Evolutionary conservation across 306 rosid genomes (phyloP).

Genomic region (Prinsepia uniflora): DNA sequence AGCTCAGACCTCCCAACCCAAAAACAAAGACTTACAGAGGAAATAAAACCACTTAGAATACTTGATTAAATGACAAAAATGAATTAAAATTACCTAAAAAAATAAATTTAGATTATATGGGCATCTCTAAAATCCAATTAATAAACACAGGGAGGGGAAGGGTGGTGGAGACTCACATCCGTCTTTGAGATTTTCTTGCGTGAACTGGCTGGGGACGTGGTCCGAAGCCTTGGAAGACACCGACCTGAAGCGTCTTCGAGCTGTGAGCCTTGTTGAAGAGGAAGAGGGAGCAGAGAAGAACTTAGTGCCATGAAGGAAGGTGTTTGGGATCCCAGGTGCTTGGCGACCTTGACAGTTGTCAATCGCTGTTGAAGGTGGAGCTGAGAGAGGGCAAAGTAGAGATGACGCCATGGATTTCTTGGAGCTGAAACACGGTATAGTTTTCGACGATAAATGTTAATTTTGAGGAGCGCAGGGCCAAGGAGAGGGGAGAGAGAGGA

Average conservation of each 20-base stretch:
- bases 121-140: neutral
- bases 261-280: neutral
- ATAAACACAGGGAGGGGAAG: neutral
- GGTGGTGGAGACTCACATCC: constrained; percentile 56
- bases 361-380: constrained; percentile 29
- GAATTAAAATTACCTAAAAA: constrained; percentile 3
- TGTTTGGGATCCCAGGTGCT: constrained; percentile 20
- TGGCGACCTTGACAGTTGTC: constrained; percentile 26
- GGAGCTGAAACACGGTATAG: neutral
- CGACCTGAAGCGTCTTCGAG: constrained; percentile 39
- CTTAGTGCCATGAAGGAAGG: constrained; percentile 53
- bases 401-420: constrained; percentile 55
- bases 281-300: constrained; percentile 24
- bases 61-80: neutral
- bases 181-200: constrained; percentile 76
- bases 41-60: neutral
- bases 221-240: constrained; percentile 49
- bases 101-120: neutral
- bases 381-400: constrained; percentile 37
- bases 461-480: neutral
- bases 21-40: neutral
- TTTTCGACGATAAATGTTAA: neutral
- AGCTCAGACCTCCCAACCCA: neutral
- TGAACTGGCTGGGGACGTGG: constrained; percentile 74
- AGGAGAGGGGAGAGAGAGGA: neutral